These are phyloP conservation scores for Aspergillus clavatus DNA, from an alignment of 2,329 filamentous ascomycete species.

Conservation along the genomic window DNA sequence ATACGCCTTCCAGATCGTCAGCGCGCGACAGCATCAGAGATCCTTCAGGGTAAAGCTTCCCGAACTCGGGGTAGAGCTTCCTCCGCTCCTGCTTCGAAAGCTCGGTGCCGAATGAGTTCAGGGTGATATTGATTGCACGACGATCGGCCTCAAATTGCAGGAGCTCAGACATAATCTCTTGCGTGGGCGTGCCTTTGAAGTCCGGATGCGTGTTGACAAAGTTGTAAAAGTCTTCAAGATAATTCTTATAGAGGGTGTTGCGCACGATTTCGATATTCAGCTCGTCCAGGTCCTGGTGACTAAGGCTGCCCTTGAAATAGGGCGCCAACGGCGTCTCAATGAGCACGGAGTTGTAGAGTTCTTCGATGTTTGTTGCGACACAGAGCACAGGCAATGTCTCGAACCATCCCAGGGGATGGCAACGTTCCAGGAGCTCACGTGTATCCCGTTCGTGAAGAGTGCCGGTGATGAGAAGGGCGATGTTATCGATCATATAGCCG, in stretches of 20 bases:
- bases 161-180: conserved; percentile 93
- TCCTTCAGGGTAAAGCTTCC: conserved; percentile 87
- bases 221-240: conserved; percentile 92
- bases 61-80: conserved; percentile 93
- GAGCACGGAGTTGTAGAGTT: conserved; percentile 95
- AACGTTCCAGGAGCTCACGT: conserved; percentile 87
- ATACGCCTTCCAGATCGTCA: conserved; percentile 90
- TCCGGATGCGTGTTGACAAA: conserved; percentile 90
- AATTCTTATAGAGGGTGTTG: conserved; percentile 99
- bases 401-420: conserved; percentile 96
- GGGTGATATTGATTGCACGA: conserved; percentile 95
- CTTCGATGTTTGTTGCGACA: conserved; percentile 96
- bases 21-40: conserved; percentile 91
- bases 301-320: conserved; percentile 96
- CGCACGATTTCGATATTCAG: conserved; percentile 98
- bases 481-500: conserved; percentile 99
- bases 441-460: conserved; percentile 97
- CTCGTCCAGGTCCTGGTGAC: conserved; percentile 95
- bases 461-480: conserved; percentile 94
- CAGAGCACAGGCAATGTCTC: conserved; percentile 98
- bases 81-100: conserved; percentile 87
- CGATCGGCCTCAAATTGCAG: conserved; percentile 95
- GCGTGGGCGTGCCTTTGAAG: conserved; percentile 79
- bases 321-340: conserved; percentile 93
- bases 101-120: conserved; percentile 98